Evolutionary conservation across 192 early-diverging fungal genomes (phyloP).

Genomic region (Geranomyces michiganensis): DNA sequence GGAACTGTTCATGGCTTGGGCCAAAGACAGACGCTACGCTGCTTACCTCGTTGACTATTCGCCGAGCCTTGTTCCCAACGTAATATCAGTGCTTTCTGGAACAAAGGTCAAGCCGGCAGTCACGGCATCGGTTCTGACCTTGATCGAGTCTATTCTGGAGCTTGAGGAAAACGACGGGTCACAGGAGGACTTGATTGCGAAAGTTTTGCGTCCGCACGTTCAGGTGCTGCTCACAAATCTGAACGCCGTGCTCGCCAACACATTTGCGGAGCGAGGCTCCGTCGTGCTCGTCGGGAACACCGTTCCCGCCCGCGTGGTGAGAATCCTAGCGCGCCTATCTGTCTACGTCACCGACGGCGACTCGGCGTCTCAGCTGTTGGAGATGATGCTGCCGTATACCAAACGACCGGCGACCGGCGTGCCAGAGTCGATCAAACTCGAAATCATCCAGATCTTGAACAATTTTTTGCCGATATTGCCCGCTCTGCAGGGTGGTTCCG

Average conservation of each 20-base stretch:
- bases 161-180: slow-evolving; percentile 41
- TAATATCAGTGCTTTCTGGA: slow-evolving; percentile 75
- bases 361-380: slow-evolving; percentile 70
- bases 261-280: slow-evolving; percentile 45
- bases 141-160: slow-evolving; percentile 65
- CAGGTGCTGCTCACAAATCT: slow-evolving; percentile 63
- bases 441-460: slow-evolving; percentile 80
- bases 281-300: slow-evolving; percentile 20
- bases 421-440: slow-evolving; percentile 77
- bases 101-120: slow-evolving; percentile 80
- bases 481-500: slow-evolving; percentile 28
- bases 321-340: slow-evolving; percentile 78
- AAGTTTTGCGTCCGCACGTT: slow-evolving; percentile 59
- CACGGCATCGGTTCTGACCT: slow-evolving; percentile 66
- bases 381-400: slow-evolving; percentile 82
- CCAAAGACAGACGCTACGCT: slow-evolving; percentile 64
- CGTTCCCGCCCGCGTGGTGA: slow-evolving; percentile 66
- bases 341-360: slow-evolving; percentile 69
- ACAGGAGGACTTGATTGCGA: slow-evolving; percentile 38
- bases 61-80: slow-evolving; percentile 61
- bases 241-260: neutral
- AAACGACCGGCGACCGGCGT: slow-evolving; percentile 70
- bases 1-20: slow-evolving; percentile 79
- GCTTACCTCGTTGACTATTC: slow-evolving; percentile 70
- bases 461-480: slow-evolving; percentile 81